Base-by-base conservation (phyloP, 106 monocot species). In the Xerophyta viscosa region DNA sequence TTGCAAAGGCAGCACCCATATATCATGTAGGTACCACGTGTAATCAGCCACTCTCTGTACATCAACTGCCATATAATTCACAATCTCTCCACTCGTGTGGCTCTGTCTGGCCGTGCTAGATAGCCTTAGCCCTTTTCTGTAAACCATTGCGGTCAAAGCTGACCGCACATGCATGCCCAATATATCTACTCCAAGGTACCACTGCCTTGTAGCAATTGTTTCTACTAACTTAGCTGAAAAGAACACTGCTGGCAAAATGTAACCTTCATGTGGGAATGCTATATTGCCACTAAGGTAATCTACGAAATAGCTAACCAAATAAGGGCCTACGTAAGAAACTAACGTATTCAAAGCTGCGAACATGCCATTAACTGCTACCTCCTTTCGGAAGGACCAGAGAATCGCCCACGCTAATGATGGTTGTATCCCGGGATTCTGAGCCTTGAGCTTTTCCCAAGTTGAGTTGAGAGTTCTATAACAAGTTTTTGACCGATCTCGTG, bases 61-160 rank as follows among this genome's bases (percentile, higher is more conserved):
- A 57, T 96, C 96, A 17, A 96, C 96, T 13, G 96, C 96, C 89
- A 96, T 96, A 71, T 96, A 96, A 45, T 96, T 96, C 44, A 96
- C 88, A 59, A 96, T 82, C 71, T 96, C 96, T n/a, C 96, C 96
- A 54, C 81, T 89, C 1, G 88, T 71, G 39, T 96, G 96, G 45
- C 76, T 82, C 57, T 85, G 96, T n/a, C 96, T 68, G 15, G 88
- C 71, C 21, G 56, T 68, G 68, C 76, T 85, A 3, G 96, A 85
- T 11, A 96, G 65, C 47, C 67, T 62, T 9, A 96, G 79, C 21
- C 96, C 96, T 67, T 96, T 96, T 36, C 76, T 29, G 27, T 96
- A 96, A 51, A 96, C 88, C 96, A 96, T 79, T 17, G 96, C 96
- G 21, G 96, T 96, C 24, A 96, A 64, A 4, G 81, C 88, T 1